Conservation (phyloP, 225 moss, liverwort and hornwort genomes). For the Sphagnum contortum region DNA sequence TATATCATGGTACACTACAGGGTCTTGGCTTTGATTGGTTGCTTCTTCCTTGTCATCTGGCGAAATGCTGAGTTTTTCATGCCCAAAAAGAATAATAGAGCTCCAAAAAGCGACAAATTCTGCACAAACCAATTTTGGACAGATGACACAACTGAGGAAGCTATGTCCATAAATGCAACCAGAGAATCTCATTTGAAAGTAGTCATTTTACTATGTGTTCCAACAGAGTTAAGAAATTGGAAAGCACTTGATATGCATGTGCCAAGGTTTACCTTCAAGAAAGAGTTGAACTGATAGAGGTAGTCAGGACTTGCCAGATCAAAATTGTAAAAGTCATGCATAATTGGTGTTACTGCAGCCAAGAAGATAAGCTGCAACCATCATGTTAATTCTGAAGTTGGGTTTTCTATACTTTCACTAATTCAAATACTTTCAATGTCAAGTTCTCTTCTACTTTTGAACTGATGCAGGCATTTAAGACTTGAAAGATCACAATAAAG, state of each 20-base stretch:
- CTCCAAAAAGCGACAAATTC: slow-evolving; percentile 89
- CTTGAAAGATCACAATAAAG: slow-evolving; percentile 76
- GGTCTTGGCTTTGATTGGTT: slow-evolving; percentile 46
- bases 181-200: background rate
- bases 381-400: too few species aligned
- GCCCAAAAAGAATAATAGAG: slow-evolving; percentile 76
- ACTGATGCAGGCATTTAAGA: slow-evolving; percentile 70
- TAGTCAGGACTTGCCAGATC: slow-evolving; percentile 81
- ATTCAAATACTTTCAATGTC: too few species aligned
- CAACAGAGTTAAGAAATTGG: background rate
- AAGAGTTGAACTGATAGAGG: slow-evolving; percentile 71
- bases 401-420: too few species aligned
- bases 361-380: slow-evolving; percentile 58
- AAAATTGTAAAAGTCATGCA: slow-evolving; percentile 98
- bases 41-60: slow-evolving; percentile 57
- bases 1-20: background rate
- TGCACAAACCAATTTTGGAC: slow-evolving; percentile 24
- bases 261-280: slow-evolving; percentile 55
- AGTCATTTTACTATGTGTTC: background rate
- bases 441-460: slow-evolving; percentile 15
- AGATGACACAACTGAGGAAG: too few species aligned
- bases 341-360: slow-evolving; percentile 73
- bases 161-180: background rate
- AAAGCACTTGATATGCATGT: background rate
- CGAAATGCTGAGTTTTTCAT: slow-evolving; percentile 68